phyloP scores from a whole-genome alignment of 2,329 filamentous ascomycete species.

The Botrytis deweyae region DNA sequence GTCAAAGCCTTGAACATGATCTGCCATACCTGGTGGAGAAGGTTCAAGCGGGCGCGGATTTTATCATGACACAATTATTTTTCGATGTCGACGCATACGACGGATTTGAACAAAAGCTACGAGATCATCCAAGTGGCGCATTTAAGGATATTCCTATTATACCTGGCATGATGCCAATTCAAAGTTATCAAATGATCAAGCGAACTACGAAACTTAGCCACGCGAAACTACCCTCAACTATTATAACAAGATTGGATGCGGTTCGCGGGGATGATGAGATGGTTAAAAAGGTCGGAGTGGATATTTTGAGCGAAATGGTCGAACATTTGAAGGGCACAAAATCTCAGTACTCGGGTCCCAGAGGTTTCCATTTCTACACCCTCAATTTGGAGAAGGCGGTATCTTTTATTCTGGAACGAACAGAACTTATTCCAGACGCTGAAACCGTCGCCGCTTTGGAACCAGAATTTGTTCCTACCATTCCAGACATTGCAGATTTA shows the following conservation, averaged over 20 bases:
- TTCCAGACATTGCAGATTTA: slow-evolving; percentile 23
- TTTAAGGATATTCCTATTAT: slow-evolving; percentile 90
- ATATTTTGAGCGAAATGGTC: slow-evolving; percentile 82
- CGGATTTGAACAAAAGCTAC: slow-evolving; percentile 72
- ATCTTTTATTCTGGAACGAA: slow-evolving; percentile 85
- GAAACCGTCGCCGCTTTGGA: slow-evolving; percentile 42
- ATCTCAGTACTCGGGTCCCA: slow-evolving; percentile 56
- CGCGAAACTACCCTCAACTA: slow-evolving; percentile 70
- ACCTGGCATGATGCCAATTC: slow-evolving; percentile 94
- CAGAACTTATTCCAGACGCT: slow-evolving; percentile 71
- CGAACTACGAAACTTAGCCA: slow-evolving; percentile 93
- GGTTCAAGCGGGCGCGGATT: slow-evolving; percentile 86
- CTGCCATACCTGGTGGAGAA: slow-evolving; percentile 89
- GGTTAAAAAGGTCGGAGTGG: slow-evolving; percentile 76
- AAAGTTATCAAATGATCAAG: slow-evolving; percentile 94
- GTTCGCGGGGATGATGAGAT: slow-evolving; percentile 78
- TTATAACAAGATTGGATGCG: slow-evolving; percentile 68
- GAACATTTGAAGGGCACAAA: slow-evolving; percentile 67
- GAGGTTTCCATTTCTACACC: slow-evolving; percentile 96
- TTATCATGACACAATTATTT: slow-evolving; percentile 98
- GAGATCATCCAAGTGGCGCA: slow-evolving; percentile 76
- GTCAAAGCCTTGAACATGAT: slow-evolving; percentile 72
- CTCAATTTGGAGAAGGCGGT: slow-evolving; percentile 95
- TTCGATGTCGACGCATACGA: slow-evolving; percentile 86
- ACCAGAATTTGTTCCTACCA: slow-evolving; percentile 45